Evolutionary conservation across 768 basidiomycete species (phyloP), one percentile per base, ranked within the genome.

Genomic region (Russula brevipes): DNA sequence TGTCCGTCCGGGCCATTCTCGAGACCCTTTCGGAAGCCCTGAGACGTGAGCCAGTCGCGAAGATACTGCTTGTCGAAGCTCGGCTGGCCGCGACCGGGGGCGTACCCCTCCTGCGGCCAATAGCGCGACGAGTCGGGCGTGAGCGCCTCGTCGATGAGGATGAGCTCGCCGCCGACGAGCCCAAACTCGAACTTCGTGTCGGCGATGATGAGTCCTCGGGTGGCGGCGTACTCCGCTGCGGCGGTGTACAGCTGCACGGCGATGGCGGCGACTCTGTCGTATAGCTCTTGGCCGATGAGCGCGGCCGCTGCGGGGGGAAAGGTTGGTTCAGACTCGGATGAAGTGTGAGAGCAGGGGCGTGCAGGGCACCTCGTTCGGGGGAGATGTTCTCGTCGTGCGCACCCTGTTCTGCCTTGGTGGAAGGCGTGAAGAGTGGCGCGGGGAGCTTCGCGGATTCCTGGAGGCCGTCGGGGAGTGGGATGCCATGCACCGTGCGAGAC

Each of bases 131-230:
- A 98, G 74, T 99, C 97, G 19, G 96, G 95, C 0, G 97, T 98
- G 57, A 99, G 82, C n/a, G 91, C 83, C 72, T 99, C 97, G 74
- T 99, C 97, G 68, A 98, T 87, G 53, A 98, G 82, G 65, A 96
- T 90, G 30, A 98, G 79, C 31, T 83, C 79, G 41, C 57, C 56
- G 16, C 74, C 78, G 53, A 94, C 70, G 49, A 98, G 82, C 5
- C 97, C 97, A 71, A 99, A 99, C 76, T 98, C 97, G 74, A 98
- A 98, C 73, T 99, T 99, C 45, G 95, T 98, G 74, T 99, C 96
- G 30, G 94, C 97, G 49, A 99, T 86, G 70, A 98, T 97, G 61
- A 98, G 79, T 17, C 93, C 95, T 5, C 85, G 82, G 6, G 82
- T 79, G 33, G 78, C 76, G 9, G 93, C 91, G 69, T 92, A 84